Percentiles rank a stretch among this genome's conserved stretches.
These are phyloP conservation scores for Xylaria intraflava DNA, from an alignment of 495 filamentous ascomycete species.

Conservation along the genomic window DNA sequence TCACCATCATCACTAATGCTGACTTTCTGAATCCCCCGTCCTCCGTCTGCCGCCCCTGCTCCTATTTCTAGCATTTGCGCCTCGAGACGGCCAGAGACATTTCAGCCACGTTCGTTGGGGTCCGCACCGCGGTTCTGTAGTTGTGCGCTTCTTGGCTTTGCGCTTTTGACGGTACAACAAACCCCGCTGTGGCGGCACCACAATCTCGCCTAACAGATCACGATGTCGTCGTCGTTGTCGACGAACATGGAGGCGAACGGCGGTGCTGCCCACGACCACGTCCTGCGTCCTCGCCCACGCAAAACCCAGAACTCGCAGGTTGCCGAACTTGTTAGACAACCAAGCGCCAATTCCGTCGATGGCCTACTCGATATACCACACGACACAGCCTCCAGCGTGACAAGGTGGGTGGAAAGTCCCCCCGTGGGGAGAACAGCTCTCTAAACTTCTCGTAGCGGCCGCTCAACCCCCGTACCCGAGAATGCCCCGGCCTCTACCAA, in stretches of 20 bases:
- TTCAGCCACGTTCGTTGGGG: not conserved
- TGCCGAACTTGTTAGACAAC: slow-evolving; percentile 27
- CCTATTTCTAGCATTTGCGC: slow-evolving; percentile 1
- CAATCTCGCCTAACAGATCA: not conserved
- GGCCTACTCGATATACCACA: slow-evolving; percentile 27
- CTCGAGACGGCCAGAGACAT: no score
- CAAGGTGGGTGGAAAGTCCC: slow-evolving; percentile 29
- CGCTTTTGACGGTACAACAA: not conserved
- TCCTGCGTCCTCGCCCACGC: slow-evolving; percentile 37
- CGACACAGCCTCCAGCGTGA: slow-evolving; percentile 28
- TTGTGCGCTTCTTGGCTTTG: not conserved
- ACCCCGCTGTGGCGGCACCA: not conserved
- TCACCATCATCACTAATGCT: no score
- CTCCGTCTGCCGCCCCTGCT: not conserved
- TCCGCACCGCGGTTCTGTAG: not conserved
- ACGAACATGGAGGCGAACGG: slow-evolving; percentile 18
- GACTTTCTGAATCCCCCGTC: not conserved
- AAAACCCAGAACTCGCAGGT: slow-evolving; percentile 40
- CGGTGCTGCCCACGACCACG: slow-evolving; percentile 22
- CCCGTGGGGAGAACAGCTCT: not conserved
- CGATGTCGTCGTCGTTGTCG: slow-evolving; percentile 18
- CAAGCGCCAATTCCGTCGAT: slow-evolving; percentile 27
- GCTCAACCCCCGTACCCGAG: slow-evolving; percentile 78
- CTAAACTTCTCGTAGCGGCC: slow-evolving; percentile 51
- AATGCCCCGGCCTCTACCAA: slow-evolving; percentile 88